These are phyloP conservation scores for Penicillium polonicum DNA, from an alignment of 2,329 filamentous ascomycete species.

Conservation along the genomic window DNA sequence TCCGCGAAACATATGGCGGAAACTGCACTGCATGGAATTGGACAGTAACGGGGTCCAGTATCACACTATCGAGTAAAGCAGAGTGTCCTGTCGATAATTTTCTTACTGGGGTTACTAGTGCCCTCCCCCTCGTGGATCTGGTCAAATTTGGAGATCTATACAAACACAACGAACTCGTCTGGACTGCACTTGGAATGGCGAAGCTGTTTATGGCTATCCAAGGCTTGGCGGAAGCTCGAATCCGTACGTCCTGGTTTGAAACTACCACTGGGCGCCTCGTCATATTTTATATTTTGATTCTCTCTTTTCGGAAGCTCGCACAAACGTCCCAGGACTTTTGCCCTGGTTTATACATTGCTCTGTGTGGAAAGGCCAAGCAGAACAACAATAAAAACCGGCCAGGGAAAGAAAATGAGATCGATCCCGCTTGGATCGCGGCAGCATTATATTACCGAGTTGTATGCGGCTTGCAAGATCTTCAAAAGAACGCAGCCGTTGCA, in stretches of 20 bases:
- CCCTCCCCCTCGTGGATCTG: constrained; percentile 7
- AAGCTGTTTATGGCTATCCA: constrained; percentile 18
- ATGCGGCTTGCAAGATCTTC: constrained; percentile 8
- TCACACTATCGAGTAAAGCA: neutral
- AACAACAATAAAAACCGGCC: neutral
- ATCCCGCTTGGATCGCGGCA: constrained; percentile 18
- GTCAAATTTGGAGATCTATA: neutral
- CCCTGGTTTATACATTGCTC: constrained; percentile 7
- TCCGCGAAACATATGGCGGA: constrained; percentile 11
- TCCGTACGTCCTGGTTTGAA: constrained; percentile 11
- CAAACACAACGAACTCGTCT: constrained; percentile 4
- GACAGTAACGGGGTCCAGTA: neutral
- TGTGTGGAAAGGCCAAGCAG: constrained; percentile 12
- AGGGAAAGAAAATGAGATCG: neutral
- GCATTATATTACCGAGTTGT: constrained; percentile 20
- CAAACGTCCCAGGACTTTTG: constrained; percentile 20
- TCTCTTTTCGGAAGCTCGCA: constrained; percentile 17
- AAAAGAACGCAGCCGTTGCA: neutral
- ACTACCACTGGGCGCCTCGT: constrained; percentile 10
- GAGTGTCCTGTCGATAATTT: neutral
- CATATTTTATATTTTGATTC: constrained; percentile 18
- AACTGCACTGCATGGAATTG: constrained; percentile 10
- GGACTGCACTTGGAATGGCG: constrained; percentile 15
- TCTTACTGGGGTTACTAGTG: constrained; percentile 6
- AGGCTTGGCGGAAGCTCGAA: constrained; percentile 10